Evolutionary conservation across 169 alveolate species (phyloP).

Genomic region (Plasmodium adleri): DNA sequence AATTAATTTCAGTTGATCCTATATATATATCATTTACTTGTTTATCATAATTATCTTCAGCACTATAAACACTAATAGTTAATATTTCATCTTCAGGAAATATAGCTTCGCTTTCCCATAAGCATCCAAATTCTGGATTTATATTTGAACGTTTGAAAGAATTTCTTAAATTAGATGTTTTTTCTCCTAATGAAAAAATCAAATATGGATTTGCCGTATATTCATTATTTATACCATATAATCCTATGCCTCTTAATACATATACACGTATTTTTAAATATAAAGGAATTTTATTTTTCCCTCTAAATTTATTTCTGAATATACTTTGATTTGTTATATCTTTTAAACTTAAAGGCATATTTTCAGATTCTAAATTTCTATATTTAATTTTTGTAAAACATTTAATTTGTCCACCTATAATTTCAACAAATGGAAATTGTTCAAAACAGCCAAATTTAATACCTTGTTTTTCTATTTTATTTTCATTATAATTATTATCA

Average conservation of each 20-base stretch:
- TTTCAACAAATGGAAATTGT: constrained; percentile 63
- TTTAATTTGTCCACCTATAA: constrained; percentile 70
- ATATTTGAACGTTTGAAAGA: constrained; percentile 69
- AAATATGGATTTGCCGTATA: constrained; percentile 82
- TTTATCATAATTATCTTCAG: constrained; percentile 80
- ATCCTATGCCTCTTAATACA: constrained; percentile 83
- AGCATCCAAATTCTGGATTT: constrained; percentile 85
- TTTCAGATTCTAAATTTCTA: constrained; percentile 43
- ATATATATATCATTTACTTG: constrained; percentile 84
- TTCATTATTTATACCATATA: constrained; percentile 71
- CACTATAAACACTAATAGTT: constrained; percentile 82
- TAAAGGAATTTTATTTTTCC: constrained; percentile 84
- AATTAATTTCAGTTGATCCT: constrained; percentile 91
- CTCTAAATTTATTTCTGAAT: constrained; percentile 82
- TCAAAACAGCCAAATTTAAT: constrained; percentile 63
- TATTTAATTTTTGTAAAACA: constrained; percentile 73
- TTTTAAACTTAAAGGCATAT: constrained; percentile 72
- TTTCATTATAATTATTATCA: background rate
- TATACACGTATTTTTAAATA: constrained; percentile 86
- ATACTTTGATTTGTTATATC: constrained; percentile 66
- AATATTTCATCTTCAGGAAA: constrained; percentile 88
- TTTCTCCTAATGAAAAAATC: constrained; percentile 83
- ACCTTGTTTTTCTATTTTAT: constrained; percentile 43
- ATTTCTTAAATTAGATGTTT: constrained; percentile 78
- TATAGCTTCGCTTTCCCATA: constrained; percentile 86